Percentiles rank a stretch among this genome's conserved stretches.
phyloP scores from a whole-genome alignment of 108 stramenopile genomes.

The Cyclotella distinguenda region DNA sequence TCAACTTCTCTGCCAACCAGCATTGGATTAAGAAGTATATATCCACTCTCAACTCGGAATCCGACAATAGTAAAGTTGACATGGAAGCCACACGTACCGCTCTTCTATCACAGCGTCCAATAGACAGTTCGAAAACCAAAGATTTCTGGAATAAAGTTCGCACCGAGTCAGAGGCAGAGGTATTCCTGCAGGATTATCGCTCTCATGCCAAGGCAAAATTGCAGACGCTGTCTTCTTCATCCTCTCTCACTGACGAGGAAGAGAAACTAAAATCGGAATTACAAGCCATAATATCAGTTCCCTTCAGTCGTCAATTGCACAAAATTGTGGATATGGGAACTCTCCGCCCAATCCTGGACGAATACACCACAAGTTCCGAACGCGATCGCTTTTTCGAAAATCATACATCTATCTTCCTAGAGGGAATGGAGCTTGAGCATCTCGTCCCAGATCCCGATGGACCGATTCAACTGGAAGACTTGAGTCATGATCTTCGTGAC shows the following conservation, averaged over 20 bases:
- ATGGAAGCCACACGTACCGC: constrained; percentile 71
- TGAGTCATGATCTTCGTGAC: constrained; percentile 40
- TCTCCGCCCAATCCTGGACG: constrained; percentile 74
- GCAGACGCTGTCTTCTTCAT: constrained; percentile 9
- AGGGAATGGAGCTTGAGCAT: constrained; percentile 77
- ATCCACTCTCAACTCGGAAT: constrained; percentile 48
- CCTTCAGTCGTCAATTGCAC: constrained; percentile 59
- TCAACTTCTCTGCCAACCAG: constrained; percentile 13
- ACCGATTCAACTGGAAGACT: constrained; percentile 61
- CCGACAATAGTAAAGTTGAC: constrained; percentile 55
- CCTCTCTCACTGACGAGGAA: constrained; percentile 26
- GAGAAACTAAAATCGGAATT: constrained; percentile 18
- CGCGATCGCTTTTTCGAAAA: constrained; percentile 63
- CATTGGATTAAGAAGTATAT: constrained; percentile 72
- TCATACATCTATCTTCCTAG: constrained; percentile 69
- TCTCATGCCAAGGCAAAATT: constrained; percentile 25
- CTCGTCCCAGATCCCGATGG: constrained; percentile 76
- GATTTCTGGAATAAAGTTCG: constrained; percentile 63
- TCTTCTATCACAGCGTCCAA: constrained; percentile 64
- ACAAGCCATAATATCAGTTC: constrained; percentile 58
- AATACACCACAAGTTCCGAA: constrained; percentile 62
- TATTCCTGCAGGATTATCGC: constrained; percentile 57
- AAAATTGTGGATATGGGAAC: constrained; percentile 71
- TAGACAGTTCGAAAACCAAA: constrained; percentile 53
- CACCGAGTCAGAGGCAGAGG: constrained; percentile 65